Conservation (phyloP, 139 green algal genomes). For the Closterium sp. region DNA sequence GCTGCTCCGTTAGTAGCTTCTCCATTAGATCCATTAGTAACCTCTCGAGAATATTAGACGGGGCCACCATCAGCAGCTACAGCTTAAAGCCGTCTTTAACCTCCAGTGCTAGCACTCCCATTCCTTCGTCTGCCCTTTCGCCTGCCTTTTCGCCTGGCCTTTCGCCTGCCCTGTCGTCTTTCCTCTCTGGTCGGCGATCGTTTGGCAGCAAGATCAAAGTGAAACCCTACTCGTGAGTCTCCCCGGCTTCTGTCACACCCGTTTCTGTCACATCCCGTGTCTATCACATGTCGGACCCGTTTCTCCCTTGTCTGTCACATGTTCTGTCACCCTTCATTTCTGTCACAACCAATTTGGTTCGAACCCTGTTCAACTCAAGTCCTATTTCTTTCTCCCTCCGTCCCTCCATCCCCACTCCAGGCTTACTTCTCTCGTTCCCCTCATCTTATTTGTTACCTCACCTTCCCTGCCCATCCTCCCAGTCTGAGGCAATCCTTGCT, state of each 20-base stretch:
- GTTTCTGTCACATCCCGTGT: neutral
- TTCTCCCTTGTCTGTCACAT: too few relatives aligned
- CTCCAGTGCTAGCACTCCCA: neutral
- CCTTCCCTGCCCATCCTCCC: too few relatives aligned
- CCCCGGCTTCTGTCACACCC: neutral
- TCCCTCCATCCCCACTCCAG: neutral
- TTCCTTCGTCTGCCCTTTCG: neutral
- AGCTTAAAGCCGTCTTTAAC: neutral
- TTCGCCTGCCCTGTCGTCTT: neutral
- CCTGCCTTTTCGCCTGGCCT: too few relatives aligned
- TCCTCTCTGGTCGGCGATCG: neutral
- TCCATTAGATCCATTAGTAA: too few relatives aligned
- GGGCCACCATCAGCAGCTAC: neutral
- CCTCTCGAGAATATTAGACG: neutral
- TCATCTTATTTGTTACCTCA: too few relatives aligned
- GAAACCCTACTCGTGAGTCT: neutral
- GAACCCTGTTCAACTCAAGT: too few relatives aligned
- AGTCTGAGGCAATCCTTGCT: too few relatives aligned
- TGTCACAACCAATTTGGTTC: too few relatives aligned
- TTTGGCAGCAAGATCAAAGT: neutral
- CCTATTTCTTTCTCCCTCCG: neutral
- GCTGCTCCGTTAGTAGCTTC: too few relatives aligned
- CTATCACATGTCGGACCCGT: too few relatives aligned
- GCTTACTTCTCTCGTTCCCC: too few relatives aligned
- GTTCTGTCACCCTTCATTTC: too few relatives aligned